Conservation (phyloP, 768 basidiomycete genomes). For the Hygrophoropsis aurantiaca region DNA sequence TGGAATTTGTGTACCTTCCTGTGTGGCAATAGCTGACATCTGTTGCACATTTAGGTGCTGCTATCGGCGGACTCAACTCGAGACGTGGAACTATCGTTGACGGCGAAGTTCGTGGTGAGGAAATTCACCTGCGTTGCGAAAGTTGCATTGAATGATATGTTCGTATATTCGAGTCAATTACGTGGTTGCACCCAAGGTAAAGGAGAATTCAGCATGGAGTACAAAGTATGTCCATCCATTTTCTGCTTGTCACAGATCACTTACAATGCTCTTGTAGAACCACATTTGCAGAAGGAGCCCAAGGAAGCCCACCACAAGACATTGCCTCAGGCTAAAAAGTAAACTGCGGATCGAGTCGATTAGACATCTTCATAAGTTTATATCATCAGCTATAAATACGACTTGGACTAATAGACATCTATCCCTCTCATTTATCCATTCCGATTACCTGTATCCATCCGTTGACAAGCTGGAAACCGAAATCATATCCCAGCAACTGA, state of each 20-base stretch:
- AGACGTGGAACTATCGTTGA: slow-evolving; percentile 93
- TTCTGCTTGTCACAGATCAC: too few relatives aligned
- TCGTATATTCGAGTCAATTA: slow-evolving; percentile 91
- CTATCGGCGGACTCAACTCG: slow-evolving; percentile 92
- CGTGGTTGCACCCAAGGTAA: slow-evolving; percentile 96
- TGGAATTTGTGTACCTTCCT: slow-evolving; percentile 23
- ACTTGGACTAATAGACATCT: too few relatives aligned
- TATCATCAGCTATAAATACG: too few relatives aligned
- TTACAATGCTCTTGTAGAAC: slow-evolving; percentile 38
- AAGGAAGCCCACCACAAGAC: slow-evolving; percentile 85
- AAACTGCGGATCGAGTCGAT: too few relatives aligned
- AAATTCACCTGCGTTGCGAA: slow-evolving; percentile 91
- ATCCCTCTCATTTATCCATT: too few relatives aligned
- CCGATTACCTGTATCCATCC: too few relatives aligned
- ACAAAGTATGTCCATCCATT: slow-evolving; percentile 53
- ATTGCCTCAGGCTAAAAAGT: slow-evolving; percentile 68
- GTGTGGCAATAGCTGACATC: background rate
- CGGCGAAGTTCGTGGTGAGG: slow-evolving; percentile 95
- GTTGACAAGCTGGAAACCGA: too few relatives aligned
- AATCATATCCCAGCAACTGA: too few relatives aligned
- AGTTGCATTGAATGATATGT: slow-evolving; percentile 97
- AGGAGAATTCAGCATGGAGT: slow-evolving; percentile 83
- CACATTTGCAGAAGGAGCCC: slow-evolving; percentile 92
- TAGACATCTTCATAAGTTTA: too few relatives aligned
- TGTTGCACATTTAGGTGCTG: slow-evolving; percentile 51